Percentiles rank a stretch among this genome's conserved stretches.
Evolutionary conservation across 495 filamentous ascomycete genomes (phyloP).

Genomic region (Podospora comata): DNA sequence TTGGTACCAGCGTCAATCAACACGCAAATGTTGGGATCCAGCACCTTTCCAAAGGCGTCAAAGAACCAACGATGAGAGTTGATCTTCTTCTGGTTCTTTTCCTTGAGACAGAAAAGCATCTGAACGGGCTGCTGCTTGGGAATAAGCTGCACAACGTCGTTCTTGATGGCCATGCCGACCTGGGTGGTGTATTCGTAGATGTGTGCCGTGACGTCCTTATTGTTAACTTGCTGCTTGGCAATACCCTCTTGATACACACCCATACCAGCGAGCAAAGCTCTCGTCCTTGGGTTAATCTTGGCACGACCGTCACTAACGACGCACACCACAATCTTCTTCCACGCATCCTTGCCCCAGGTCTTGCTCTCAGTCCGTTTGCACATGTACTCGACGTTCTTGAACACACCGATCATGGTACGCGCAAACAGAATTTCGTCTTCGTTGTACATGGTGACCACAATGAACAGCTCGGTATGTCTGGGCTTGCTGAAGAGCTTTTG

Average conservation of each 20-base stretch:
- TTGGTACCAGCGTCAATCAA: conserved; percentile 95
- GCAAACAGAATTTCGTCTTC: conserved; percentile 97
- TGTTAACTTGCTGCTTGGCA: conserved; percentile 96
- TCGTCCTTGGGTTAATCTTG: conserved; percentile 93
- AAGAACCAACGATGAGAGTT: conserved; percentile 99
- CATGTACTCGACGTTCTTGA: conserved; percentile 99
- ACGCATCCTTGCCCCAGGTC: conserved; percentile 97
- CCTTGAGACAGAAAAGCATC: conserved; percentile 98
- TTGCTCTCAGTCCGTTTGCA: conserved; percentile 85
- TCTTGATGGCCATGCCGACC: conserved; percentile 81
- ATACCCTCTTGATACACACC: conserved; percentile 98
- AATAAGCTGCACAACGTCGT: conserved; percentile 78
- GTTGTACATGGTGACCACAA: conserved; percentile 99
- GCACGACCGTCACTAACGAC: conserved; percentile 97
- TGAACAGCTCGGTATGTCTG: conserved; percentile 93
- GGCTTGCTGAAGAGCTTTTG: conserved; percentile 93
- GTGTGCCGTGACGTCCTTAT: conserved; percentile 95
- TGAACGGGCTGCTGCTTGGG: conserved; percentile 80
- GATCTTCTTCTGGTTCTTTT: conserved; percentile 99
- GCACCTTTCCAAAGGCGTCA: conserved; percentile 88
- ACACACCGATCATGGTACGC: conserved; percentile 92
- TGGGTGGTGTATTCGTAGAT: conserved; percentile 99
- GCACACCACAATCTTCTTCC: conserved; percentile 99
- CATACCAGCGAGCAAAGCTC: conserved; percentile 85
- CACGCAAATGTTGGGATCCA: conserved; percentile 95